Conservation (phyloP, 441 rosid genomes). For the Pelargonium citronellum region DNA sequence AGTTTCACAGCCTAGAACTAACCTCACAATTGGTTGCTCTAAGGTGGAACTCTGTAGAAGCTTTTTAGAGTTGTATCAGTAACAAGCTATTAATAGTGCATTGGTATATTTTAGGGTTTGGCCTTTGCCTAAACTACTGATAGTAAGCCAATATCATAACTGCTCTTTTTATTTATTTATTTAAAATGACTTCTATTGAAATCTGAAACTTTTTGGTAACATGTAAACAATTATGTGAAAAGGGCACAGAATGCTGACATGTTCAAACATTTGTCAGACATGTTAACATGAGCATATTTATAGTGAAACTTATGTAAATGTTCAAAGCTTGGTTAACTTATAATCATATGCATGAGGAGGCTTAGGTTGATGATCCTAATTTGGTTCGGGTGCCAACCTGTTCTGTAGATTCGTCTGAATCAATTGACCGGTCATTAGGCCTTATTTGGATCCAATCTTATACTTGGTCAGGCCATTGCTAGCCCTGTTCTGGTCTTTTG, state of each 20-base stretch:
- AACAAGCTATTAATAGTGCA: neutral
- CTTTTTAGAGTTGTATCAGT: neutral
- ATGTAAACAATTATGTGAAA: neutral
- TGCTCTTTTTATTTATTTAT: no score
- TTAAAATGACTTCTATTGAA: neutral
- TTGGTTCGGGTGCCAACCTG: neutral
- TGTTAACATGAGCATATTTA: neutral
- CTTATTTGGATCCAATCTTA: neutral
- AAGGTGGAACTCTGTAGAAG: neutral
- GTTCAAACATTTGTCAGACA: neutral
- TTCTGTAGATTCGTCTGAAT: neutral
- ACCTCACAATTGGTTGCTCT: neutral
- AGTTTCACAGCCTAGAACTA: neutral
- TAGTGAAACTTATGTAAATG: neutral
- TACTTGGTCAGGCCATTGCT: neutral
- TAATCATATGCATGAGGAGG: neutral
- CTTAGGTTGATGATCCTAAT: neutral
- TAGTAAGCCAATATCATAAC: neutral
- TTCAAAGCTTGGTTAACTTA: neutral
- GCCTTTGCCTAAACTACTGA: neutral
- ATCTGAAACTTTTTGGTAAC: neutral
- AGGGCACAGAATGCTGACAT: neutral
- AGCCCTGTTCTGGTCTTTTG: neutral
- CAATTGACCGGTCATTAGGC: neutral
- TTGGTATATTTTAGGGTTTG: neutral